These are phyloP conservation scores for Vitis cinerea DNA, from an alignment of 164 flowering plant genomes.

Conservation along the genomic window DNA sequence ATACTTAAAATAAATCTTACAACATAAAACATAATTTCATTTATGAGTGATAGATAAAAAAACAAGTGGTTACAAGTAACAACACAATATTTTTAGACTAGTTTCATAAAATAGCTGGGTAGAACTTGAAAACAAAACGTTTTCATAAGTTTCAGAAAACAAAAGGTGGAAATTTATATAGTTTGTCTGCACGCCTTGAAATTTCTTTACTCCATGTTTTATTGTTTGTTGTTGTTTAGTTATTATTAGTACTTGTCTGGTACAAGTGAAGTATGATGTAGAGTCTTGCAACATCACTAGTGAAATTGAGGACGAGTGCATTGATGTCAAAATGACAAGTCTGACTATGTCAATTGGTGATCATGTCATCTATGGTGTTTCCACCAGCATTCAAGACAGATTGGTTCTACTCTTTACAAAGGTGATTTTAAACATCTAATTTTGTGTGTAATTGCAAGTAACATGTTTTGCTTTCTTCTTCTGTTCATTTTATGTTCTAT, in stretches of 20 bases:
- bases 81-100: neutral
- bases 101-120: neutral
- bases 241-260: neutral
- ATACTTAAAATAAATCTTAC: too few relatives aligned
- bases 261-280: conserved; percentile 75
- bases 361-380: conserved; percentile 70
- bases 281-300: conserved; percentile 37
- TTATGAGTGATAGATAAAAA: too few relatives aligned
- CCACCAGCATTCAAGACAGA: conserved; percentile 78
- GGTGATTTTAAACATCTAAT: conserved; percentile 34
- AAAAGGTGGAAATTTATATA: neutral
- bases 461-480: neutral
- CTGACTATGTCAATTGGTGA: conserved; percentile 56
- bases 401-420: conserved; percentile 61
- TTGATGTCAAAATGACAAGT: conserved; percentile 41
- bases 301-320: conserved; percentile 30
- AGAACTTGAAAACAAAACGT: neutral
- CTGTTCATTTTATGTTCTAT: too few relatives aligned
- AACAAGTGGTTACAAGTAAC: too few relatives aligned
- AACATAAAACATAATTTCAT: too few relatives aligned
- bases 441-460: neutral
- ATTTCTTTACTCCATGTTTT: neutral
- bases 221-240: neutral
- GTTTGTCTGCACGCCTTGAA: neutral
- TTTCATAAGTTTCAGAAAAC: neutral